phyloP scores from a whole-genome alignment of 176 grass and related monocot genomes.

The Carex kokanica region DNA sequence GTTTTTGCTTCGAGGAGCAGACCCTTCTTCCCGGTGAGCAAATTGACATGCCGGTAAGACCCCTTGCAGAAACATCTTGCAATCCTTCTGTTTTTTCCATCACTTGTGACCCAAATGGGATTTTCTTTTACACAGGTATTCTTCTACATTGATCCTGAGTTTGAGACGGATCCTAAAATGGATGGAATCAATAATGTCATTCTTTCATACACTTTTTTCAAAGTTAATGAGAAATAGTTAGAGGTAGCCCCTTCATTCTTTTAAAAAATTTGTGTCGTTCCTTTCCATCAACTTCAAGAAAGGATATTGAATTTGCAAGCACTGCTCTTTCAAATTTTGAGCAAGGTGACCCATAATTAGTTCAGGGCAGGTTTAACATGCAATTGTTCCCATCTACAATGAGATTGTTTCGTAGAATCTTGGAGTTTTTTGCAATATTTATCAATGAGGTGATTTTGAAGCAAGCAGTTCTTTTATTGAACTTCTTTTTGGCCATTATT shows the following conservation, averaged over 20 bases:
- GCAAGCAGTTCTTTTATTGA: background rate
- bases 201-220: constrained; percentile 98
- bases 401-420: background rate
- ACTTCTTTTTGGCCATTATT: background rate
- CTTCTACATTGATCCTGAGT: constrained; percentile 96
- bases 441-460: background rate
- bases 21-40: constrained; percentile 90
- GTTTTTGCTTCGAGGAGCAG: constrained; percentile 97
- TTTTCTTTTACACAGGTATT: constrained; percentile 56
- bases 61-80: constrained; percentile 4
- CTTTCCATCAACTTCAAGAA: background rate
- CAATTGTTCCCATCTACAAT: background rate
- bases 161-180: constrained; percentile 96
- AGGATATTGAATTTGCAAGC: background rate
- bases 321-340: constrained; percentile 1
- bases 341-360: background rate
- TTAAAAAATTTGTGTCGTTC: background rate
- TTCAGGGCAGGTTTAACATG: background rate
- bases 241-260: background rate
- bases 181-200: constrained; percentile 88
- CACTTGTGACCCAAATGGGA: constrained; percentile 9
- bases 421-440: background rate
- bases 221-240: constrained; percentile 68
- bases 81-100: background rate
- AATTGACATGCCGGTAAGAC: constrained; percentile 93